Evolutionary conservation across 331 rosid genomes (phyloP).

Genomic region (Quercus tomentella): DNA sequence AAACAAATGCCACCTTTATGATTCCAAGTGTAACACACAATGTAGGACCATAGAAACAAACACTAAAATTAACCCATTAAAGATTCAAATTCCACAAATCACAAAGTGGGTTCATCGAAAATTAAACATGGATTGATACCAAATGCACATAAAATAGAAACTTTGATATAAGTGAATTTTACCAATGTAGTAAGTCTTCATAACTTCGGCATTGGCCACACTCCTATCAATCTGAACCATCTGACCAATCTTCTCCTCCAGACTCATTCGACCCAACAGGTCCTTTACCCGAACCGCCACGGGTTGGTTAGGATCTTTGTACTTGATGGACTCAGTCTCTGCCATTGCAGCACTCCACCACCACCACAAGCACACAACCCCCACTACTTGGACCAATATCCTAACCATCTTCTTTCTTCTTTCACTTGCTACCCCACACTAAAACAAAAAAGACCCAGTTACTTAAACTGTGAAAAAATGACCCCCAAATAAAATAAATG

Average conservation of each 20-base stretch:
- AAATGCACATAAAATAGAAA: neutral
- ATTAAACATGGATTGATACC: neutral
- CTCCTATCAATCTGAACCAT: constrained; percentile 75
- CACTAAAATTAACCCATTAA: neutral
- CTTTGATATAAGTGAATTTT: neutral
- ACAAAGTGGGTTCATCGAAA: neutral
- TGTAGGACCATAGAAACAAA: neutral
- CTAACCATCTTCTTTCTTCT: constrained; percentile 36
- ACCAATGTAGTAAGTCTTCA: constrained; percentile 62
- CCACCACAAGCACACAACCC: constrained; percentile 44
- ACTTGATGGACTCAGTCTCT: constrained; percentile 49
- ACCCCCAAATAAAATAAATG: neutral
- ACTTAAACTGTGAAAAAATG: constrained; percentile 7
- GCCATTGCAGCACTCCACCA: constrained; percentile 35
- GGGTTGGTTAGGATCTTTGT: constrained; percentile 57
- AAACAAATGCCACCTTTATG: neutral
- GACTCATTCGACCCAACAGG: constrained; percentile 53
- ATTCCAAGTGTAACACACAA: neutral
- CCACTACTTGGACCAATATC: constrained; percentile 29
- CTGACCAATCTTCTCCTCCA: constrained; percentile 78
- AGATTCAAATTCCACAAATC: neutral
- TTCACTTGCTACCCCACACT: constrained; percentile 26
- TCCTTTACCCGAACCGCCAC: constrained; percentile 48
- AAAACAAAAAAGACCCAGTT: constrained; percentile 8
- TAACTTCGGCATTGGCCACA: constrained; percentile 53